phyloP scores from a whole-genome alignment of 495 filamentous ascomycete genomes.

The Aspergillus mulundensis region DNA sequence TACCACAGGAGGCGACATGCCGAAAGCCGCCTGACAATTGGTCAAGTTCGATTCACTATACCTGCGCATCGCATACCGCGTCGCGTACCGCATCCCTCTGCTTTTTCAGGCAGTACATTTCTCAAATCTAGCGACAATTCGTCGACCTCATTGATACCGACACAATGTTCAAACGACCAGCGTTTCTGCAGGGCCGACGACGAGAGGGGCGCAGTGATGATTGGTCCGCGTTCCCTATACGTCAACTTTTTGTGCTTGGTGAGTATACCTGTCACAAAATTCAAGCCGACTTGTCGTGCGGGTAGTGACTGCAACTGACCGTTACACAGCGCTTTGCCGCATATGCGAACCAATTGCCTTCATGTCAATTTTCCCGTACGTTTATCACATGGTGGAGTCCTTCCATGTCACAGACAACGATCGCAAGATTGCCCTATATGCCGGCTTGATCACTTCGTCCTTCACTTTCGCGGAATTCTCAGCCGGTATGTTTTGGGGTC shows the following conservation, averaged over 20 bases:
- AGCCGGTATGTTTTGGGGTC: conserved; percentile 85
- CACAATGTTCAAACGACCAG: conserved; percentile 39
- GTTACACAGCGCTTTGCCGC: conserved; percentile 65
- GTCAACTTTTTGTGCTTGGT: conserved; percentile 74
- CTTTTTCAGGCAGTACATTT: too few relatives aligned
- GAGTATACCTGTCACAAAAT: conserved; percentile 8
- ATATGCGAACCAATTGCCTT: conserved; percentile 99
- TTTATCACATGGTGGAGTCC: conserved; percentile 94
- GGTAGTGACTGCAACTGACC: conserved; percentile 42
- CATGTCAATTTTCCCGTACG: conserved; percentile 99
- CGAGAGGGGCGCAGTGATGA: conserved; percentile 30
- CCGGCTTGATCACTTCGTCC: conserved; percentile 92
- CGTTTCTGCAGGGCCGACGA: conserved; percentile 35
- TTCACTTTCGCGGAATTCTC: conserved; percentile 96
- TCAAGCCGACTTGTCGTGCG: conserved; percentile 9
- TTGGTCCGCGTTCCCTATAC: conserved; percentile 46
- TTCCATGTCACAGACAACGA: conserved; percentile 80
- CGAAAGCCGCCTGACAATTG: conserved; percentile 19
- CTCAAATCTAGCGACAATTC: background rate
- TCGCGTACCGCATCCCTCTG: background rate
- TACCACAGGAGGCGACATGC: conserved; percentile 22
- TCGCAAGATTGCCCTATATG: conserved; percentile 82
- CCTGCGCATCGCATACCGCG: background rate
- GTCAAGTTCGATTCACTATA: background rate
- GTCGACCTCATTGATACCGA: too few relatives aligned